Percentiles rank a stretch among this genome's conserved stretches.
Conservation (phyloP, 495 filamentous ascomycete genomes). For the Evernia prunastri region DNA sequence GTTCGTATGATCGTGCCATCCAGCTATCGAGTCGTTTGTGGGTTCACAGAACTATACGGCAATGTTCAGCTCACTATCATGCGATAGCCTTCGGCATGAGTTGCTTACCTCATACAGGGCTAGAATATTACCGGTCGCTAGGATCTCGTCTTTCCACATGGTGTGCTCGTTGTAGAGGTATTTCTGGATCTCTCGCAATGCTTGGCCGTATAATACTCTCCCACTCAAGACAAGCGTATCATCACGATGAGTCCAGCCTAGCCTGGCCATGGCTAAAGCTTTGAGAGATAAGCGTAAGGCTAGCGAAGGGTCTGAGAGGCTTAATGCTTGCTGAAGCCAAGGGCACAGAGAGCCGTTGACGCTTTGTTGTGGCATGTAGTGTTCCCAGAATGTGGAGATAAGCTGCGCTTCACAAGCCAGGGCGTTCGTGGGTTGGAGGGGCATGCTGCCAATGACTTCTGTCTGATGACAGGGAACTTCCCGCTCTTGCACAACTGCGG, state of each 20-base stretch:
- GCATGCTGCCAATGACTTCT: not conserved
- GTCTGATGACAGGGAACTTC: not conserved
- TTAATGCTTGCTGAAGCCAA: not conserved
- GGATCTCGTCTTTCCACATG: slow-evolving; percentile 1
- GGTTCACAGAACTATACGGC: not conserved
- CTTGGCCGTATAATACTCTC: not conserved
- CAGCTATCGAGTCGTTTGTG: slow-evolving; percentile 3
- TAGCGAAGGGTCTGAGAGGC: not conserved
- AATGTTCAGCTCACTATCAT: not conserved
- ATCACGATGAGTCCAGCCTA: not conserved
- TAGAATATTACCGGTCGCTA: not conserved
- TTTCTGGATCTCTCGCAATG: not conserved
- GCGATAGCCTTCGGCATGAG: not conserved
- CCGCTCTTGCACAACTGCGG: not conserved
- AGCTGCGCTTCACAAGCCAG: not conserved
- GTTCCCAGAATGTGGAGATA: not conserved
- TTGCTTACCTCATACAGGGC: not conserved
- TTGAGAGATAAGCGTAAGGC: slow-evolving; percentile 3
- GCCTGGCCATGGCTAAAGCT: not conserved
- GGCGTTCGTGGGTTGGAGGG: not conserved
- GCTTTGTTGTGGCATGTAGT: not conserved
- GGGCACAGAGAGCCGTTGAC: not conserved
- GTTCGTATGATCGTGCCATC: slow-evolving; percentile 1
- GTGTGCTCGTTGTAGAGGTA: not conserved
- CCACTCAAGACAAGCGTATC: not conserved